Percentiles rank a stretch among this genome's conserved stretches.
Conservation (phyloP, 331 rosid genomes). For the Pyrus hybrid region DNA sequence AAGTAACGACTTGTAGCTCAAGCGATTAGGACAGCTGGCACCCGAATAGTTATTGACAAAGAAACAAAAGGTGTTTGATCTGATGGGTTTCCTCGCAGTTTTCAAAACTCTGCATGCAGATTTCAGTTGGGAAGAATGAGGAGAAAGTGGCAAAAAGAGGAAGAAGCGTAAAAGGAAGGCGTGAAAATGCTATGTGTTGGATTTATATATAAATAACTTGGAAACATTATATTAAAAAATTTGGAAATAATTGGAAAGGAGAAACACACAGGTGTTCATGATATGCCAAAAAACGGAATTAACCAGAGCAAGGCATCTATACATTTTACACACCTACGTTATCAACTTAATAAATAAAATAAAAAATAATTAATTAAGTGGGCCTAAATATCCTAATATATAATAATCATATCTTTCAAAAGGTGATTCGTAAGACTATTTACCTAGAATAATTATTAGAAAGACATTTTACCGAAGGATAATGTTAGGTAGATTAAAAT, state of each 20-base stretch:
- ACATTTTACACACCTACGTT: background rate
- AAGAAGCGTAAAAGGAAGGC: slow-evolving; percentile 12
- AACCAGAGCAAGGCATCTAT: slow-evolving; percentile 7
- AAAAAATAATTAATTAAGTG: background rate
- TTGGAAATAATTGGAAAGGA: background rate
- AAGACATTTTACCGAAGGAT: too few relatives aligned
- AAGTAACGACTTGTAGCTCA: too few relatives aligned
- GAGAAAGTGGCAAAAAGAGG: slow-evolving; percentile 21
- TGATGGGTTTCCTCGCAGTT: slow-evolving; percentile 9
- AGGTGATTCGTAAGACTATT: background rate
- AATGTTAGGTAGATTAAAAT: too few relatives aligned
- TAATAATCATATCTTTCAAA: slow-evolving; percentile 7
- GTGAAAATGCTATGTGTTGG: too few relatives aligned
- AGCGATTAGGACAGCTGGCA: background rate
- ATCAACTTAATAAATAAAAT: background rate
- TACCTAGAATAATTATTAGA: background rate
- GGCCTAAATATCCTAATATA: background rate
- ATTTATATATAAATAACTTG: background rate
- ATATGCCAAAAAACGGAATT: background rate
- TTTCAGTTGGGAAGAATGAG: background rate
- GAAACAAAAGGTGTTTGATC: background rate
- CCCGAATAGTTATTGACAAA: background rate
- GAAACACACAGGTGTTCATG: slow-evolving; percentile 1
- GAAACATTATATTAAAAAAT: too few relatives aligned
- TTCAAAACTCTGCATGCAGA: slow-evolving; percentile 17